Evolutionary conservation across 768 basidiomycete genomes (phyloP).

Genomic region (Kwoniella sp.): DNA sequence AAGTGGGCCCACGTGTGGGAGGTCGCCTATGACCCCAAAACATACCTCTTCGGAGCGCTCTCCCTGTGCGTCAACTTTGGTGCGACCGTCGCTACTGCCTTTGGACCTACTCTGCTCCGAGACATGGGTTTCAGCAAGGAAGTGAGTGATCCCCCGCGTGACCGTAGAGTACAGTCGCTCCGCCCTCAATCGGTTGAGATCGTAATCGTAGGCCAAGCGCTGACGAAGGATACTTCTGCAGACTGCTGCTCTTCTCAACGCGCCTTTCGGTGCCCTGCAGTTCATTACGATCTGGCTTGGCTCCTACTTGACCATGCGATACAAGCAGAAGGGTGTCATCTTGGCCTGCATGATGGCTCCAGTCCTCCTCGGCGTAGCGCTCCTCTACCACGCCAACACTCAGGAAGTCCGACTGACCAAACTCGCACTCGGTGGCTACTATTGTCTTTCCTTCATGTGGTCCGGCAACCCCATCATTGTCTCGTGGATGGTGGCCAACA

Average conservation of each 20-base stretch:
- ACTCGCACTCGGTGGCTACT: slow-evolving; percentile 52
- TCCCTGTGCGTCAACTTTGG: slow-evolving; percentile 18
- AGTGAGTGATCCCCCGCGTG: slow-evolving; percentile 16
- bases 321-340: slow-evolving; percentile 38
- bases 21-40: slow-evolving; percentile 31
- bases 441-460: slow-evolving; percentile 53
- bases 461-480: slow-evolving; percentile 53
- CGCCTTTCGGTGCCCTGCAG: slow-evolving; percentile 61
- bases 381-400: slow-evolving; percentile 40
- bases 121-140: slow-evolving; percentile 34
- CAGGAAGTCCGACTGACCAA: slow-evolving; percentile 17
- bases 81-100: slow-evolving; percentile 27
- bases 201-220: too few species aligned
- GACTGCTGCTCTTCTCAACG: slow-evolving; percentile 61
- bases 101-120: slow-evolving; percentile 37
- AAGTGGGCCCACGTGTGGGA: slow-evolving; percentile 33
- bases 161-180: slow-evolving; percentile 9
- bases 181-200: too few species aligned
- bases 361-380: slow-evolving; percentile 39
- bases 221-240: too few species aligned
- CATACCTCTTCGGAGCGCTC: slow-evolving; percentile 14
- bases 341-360: slow-evolving; percentile 34
- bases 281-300: slow-evolving; percentile 40
- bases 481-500: slow-evolving; percentile 53
- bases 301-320: slow-evolving; percentile 36